Base-by-base conservation (phyloP, 2,329 filamentous ascomycete genomes). In the Penicillium sp. region DNA sequence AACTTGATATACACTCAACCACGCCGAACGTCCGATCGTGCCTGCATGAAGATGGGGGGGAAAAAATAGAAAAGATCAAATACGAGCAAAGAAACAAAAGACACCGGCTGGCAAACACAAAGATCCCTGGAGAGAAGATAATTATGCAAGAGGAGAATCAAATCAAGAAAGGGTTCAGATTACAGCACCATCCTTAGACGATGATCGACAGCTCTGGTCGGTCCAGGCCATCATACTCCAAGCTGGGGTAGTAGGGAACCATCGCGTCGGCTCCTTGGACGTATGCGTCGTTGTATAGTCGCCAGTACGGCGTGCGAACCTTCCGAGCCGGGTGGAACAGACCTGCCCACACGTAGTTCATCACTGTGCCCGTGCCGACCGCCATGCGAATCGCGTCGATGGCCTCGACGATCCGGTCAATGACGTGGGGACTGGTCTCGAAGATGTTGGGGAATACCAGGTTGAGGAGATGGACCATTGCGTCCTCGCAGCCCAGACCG, bases 261-360 rank as follows among this genome's bases (percentile, higher is more conserved):
- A 98, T 94, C 18, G 88, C 81, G 67, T 98, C 93, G 13, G 91
- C 91, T 20, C 79, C 83, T 62, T 94, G 87, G 33, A 97, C 91
- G 62, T 98, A 98, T 3, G 90, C 88, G 65, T 96, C 89, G 58
- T 98, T 98, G 72, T 96, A 96, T 29, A 98, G 73, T 43, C 93
- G 78, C 91, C 93, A 98, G 71, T 97, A 98, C 14, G 94, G 93
- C 49, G 81, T 84, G 46, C 93, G 80, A 38, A 98, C 93, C 71
- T 97, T 97, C 48, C 93, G 80, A 3, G 93, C 93, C 0, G 93
- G 91, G 63, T 98, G 94, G 76, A 98, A 98, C 13, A 98, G 75
- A 13, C 93, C 93, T 0, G 93, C 91, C 90, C 90, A 97, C 45
- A 97, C 84, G 65, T 98, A 98, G 71, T 98, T 98, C 78, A 98